Base-by-base conservation (phyloP, 2,329 filamentous ascomycete genomes). In the Mariannaea elegans region DNA sequence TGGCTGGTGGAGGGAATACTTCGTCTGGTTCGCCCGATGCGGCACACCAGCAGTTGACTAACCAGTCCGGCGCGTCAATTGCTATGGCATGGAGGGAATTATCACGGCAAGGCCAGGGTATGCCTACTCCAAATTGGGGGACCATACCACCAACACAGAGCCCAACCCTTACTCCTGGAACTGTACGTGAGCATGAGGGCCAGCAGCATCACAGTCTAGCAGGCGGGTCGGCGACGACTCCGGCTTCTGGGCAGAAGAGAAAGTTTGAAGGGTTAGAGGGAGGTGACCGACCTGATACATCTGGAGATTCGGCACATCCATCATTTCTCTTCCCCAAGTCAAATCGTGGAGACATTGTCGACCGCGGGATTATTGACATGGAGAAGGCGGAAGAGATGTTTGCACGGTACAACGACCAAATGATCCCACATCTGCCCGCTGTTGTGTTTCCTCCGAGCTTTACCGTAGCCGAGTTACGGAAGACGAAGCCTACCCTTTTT, bases 401-500 rank as follows among this genome's bases (percentile, higher is more conserved):
- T 62, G 72, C 77, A 21, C 80, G 84, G 9, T 91, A 90, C 72
- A 84, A 81, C 34, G 80, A 82, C 13, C 78, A 82, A 45, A 89
- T 90, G 83, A 78, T 81, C 16, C 78, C 78, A 2, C 87, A 90
- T 63, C 80, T 90, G 51, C 88, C 88, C 0, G 83, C 83, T 2
- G 85, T 91, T 16, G 79, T 89, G 23, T 87, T 91, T 57, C 80
- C 85, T 1, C 71, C 80, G 1, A 78, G 77, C 39, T 83, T 80
- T 42, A 84, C 84, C 3, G 83, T 81, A 5, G 77, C 80, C 10
- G 83, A 88, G 56, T 74, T 90, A 51, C 83, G 88, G 46, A 78
- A 78, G 63, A 76, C 80, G 2, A 88, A 85, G 70, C 90, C 90
- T 1, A 81, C 85, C 2, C 79, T 93, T 8, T 93, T 93, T 69